phyloP scores from a whole-genome alignment of 1,139 yeast genomes.

The Spencermartinsiella ligniputridi region DNA sequence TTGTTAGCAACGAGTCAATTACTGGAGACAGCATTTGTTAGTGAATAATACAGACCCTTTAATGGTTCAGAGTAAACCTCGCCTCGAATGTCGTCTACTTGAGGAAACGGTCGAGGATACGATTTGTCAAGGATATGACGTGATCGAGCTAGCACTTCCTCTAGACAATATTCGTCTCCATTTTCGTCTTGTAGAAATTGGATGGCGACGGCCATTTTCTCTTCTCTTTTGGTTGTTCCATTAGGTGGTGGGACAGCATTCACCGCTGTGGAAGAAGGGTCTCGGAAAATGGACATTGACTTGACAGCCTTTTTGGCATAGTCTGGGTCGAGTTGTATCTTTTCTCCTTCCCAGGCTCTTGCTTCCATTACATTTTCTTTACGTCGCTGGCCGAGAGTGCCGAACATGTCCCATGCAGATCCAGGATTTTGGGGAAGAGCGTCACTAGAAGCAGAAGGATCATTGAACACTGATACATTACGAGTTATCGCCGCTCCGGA shows the following conservation, averaged over 20 bases:
- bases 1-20: constrained; percentile 15
- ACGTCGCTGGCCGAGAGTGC: constrained; percentile 46
- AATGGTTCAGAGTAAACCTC: constrained; percentile 21
- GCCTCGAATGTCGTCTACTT: constrained; percentile 4
- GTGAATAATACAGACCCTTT: constrained; percentile 17
- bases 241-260: background rate
- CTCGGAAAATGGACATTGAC: constrained; percentile 43
- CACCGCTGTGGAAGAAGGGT: constrained; percentile 18
- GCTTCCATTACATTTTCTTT: constrained; percentile 64
- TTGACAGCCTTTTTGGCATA: constrained; percentile 16
- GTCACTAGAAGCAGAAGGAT: constrained; percentile 21
- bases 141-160: constrained; percentile 54
- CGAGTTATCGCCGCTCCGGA: constrained; percentile 1
- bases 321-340: constrained; percentile 30
- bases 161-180: constrained; percentile 54
- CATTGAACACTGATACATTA: constrained; percentile 28
- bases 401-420: constrained; percentile 46
- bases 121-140: constrained; percentile 30
- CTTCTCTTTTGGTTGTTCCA: constrained; percentile 46
- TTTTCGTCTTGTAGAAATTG: constrained; percentile 42
- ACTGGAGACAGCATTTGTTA: too few species aligned
- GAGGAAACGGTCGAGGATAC: constrained; percentile 16
- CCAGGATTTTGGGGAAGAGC: background rate
- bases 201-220: constrained; percentile 49
- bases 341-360: constrained; percentile 66